Conservation (phyloP, 208 protist species). For the Acanthamoeba healyi region DNA sequence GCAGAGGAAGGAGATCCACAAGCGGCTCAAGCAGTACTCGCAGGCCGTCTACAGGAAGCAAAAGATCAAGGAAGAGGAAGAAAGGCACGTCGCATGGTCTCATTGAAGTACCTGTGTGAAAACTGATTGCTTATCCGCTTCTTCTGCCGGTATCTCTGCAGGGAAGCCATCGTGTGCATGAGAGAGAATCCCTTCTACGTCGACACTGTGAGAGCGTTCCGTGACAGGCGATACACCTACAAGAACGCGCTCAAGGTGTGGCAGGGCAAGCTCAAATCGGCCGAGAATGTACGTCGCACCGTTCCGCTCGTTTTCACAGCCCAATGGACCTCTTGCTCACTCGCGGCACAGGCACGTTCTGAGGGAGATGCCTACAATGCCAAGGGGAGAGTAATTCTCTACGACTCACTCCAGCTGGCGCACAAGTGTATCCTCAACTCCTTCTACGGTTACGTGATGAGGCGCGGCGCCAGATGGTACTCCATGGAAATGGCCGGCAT, state of each 20-base stretch:
- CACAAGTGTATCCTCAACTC: constrained; percentile 99
- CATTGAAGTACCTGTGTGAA: not conserved
- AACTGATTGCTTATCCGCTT: not conserved
- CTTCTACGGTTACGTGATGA: constrained; percentile 99
- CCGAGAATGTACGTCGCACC: constrained; percentile 81
- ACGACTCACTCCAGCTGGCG: constrained; percentile 99
- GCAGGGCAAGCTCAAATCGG: constrained; percentile 94
- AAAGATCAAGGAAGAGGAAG: constrained; percentile 92
- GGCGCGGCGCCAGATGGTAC: constrained; percentile 98
- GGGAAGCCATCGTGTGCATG: constrained; percentile 98
- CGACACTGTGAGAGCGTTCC: constrained; percentile 99
- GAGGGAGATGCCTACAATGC: constrained; percentile 77
- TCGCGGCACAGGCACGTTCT: not conserved
- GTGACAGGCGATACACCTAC: constrained; percentile 99
- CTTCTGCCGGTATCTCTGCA: not conserved
- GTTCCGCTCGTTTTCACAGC: not conserved
- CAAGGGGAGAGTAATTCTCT: constrained; percentile 97
- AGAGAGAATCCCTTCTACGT: constrained; percentile 99
- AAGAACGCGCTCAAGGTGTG: constrained; percentile 98
- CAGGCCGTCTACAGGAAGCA: constrained; percentile 96
- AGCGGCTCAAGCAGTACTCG: constrained; percentile 97
- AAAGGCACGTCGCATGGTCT: not conserved
- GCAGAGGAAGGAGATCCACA: constrained; percentile 95
- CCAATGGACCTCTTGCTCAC: not conserved
- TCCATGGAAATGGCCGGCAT: constrained; percentile 99